Evolutionary conservation across 2,329 filamentous ascomycete genomes (phyloP).

Genomic region (Cordyceps javanica): DNA sequence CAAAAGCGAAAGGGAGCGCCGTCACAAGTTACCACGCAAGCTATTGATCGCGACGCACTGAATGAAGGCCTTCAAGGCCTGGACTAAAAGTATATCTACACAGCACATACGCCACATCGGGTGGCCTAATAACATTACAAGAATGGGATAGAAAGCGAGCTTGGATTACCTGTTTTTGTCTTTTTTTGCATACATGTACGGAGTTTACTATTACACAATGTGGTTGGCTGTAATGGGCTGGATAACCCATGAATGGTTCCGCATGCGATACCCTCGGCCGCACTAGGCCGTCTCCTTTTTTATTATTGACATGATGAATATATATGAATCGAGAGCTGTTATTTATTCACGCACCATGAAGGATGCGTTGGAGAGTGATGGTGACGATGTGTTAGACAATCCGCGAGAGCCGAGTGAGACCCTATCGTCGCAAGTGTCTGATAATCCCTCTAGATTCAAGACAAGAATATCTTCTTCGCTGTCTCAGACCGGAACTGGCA

Average conservation of each 20-base stretch:
- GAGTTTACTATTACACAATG: background rate
- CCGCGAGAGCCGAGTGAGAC: background rate
- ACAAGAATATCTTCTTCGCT: background rate
- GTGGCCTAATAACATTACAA: background rate
- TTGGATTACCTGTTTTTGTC: background rate
- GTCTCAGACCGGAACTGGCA: background rate
- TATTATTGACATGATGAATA: background rate
- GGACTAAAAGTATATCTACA: background rate
- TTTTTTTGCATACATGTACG: constrained; percentile 4
- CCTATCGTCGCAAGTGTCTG: background rate
- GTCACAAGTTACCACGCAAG: constrained; percentile 50
- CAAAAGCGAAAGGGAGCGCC: constrained; percentile 47
- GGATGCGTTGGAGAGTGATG: too few species aligned
- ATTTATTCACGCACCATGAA: background rate
- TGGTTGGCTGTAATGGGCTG: background rate
- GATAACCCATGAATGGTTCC: constrained; percentile 7
- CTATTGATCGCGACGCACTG: constrained; percentile 54
- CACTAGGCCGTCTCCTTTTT: constrained; percentile 15
- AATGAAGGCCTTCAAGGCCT: constrained; percentile 46
- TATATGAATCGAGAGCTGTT: background rate
- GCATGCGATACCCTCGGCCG: constrained; percentile 17
- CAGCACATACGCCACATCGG: background rate
- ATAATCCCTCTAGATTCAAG: background rate
- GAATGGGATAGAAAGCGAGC: background rate
- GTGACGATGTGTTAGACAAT: too few species aligned